phyloP scores from a whole-genome alignment of 139 green algal genomes.

The Tetraselmis striata region DNA sequence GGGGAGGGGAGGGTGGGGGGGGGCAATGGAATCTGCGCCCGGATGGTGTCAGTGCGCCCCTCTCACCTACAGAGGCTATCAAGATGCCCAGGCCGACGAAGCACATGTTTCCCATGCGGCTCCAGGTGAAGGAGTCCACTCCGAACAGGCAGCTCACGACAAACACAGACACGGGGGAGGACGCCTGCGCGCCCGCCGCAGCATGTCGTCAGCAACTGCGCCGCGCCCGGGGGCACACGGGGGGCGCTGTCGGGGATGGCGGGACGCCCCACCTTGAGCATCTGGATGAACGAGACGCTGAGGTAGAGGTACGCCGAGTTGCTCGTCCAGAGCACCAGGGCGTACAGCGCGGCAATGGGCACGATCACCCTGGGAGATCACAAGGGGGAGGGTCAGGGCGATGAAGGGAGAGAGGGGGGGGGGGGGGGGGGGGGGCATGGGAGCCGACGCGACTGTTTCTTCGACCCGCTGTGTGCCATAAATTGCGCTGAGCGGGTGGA shows the following conservation, averaged over 20 bases:
- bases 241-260: no score
- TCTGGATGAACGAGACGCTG: slow-evolving; percentile 43
- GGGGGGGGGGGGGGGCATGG: not conserved
- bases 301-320: slow-evolving; percentile 52
- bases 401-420: no score
- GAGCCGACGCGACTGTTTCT: not conserved
- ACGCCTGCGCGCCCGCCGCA: slow-evolving; percentile 17
- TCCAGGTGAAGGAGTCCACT: slow-evolving; percentile 38
- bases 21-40: no score
- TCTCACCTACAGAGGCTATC: slow-evolving; percentile 43
- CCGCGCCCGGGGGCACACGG: no score
- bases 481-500: no score
- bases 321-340: slow-evolving; percentile 35
- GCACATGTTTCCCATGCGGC: slow-evolving; percentile 43
- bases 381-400: not conserved
- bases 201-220: not conserved
- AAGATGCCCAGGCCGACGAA: slow-evolving; percentile 41
- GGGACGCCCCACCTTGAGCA: slow-evolving; percentile 50
- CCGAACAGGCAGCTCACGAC: slow-evolving; percentile 31
- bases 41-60: not conserved
- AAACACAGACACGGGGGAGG: slow-evolving; percentile 54
- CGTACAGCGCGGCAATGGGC: slow-evolving; percentile 46
- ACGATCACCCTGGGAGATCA: slow-evolving; percentile 14
- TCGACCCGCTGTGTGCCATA: not conserved
- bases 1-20: not conserved